Conservation (phyloP, 257 asterid species). For the Solanum rostratum region DNA sequence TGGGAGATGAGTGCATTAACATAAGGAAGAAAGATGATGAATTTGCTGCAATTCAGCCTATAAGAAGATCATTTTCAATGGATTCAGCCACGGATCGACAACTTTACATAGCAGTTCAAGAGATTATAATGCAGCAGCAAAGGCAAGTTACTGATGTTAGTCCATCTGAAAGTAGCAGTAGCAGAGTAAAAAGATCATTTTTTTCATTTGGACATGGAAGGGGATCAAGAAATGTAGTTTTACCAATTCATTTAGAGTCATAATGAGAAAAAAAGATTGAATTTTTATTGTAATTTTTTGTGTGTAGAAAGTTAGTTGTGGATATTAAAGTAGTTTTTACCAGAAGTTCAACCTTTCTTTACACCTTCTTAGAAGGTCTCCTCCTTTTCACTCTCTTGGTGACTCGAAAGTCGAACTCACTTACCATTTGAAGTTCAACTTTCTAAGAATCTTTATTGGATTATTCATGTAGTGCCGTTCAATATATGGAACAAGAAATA, state of each 20-base stretch:
- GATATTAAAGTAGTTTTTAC: not conserved
- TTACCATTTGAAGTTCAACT: not conserved
- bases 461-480: not conserved
- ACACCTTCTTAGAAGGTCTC: no score
- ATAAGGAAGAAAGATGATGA: slow-evolving; percentile 44
- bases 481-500: not conserved
- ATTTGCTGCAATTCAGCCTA: slow-evolving; percentile 37
- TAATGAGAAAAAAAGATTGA: not conserved
- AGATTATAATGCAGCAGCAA: slow-evolving; percentile 31
- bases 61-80: slow-evolving; percentile 91
- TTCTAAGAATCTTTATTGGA: not conserved
- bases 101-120: slow-evolving; percentile 55
- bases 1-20: slow-evolving; percentile 80
- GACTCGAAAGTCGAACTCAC: no score
- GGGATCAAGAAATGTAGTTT: slow-evolving; percentile 63
- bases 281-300: not conserved
- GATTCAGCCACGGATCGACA: slow-evolving; percentile 67
- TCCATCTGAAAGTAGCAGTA: slow-evolving; percentile 10
- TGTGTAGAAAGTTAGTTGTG: not conserved
- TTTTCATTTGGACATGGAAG: slow-evolving; percentile 73
- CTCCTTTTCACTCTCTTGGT: no score
- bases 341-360: not conserved
- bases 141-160: slow-evolving; percentile 11
- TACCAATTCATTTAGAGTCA: slow-evolving; percentile 40
- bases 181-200: slow-evolving; percentile 51